Evolutionary conservation across 1,139 yeast genomes (phyloP), one percentile per base, ranked within the genome.

Genomic region (Chernovozyma aurita): DNA sequence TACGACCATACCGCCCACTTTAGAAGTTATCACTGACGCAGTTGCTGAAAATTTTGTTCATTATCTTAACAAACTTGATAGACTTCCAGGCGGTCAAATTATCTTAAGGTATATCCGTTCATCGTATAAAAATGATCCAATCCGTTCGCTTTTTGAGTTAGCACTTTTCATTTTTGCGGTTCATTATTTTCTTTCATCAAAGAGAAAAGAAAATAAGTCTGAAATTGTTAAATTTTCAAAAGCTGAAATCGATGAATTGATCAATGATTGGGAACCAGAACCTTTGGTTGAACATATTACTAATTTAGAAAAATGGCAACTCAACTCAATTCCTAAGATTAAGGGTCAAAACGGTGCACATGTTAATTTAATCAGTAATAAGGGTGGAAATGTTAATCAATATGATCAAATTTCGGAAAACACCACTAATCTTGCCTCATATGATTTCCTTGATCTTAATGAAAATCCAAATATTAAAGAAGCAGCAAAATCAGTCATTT

Each of bases 61-160:
- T 28, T 65, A 66, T 45, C 53, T 70, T 41, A 61, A 66, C 45
- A 47, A 48, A 33, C 56, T 70, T 36, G 65, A 61, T 30, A 55
- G 52, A 30, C 43, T 86, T 18, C 98, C 98, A 2, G 97, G 97
- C 28, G 95, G 96, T 13, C 71, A 73, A 25, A 76, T 84, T 38
- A 60, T 87, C 15, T 66, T 85, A 34, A 71, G 90, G 41, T 92
- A 92, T 59, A 81, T 92, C 51, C 76, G 74, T 47, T 81, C 88
- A n/a, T 87, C 97, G 3, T 90, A 90, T 57, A 90, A 87, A 56
- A 78, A 92, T 61, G 99, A 92, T 59, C 99, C 99, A 1, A 73
- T 87, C 41, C 76, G 98, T 49, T 85, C 97, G 2, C 55, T 87
- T 13, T 72, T 92, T 42, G 99, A 92, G 61, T 63, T 85, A 36